phyloP scores from a whole-genome alignment of 805 yeast species.

The Hanseniaspora osmophila region DNA sequence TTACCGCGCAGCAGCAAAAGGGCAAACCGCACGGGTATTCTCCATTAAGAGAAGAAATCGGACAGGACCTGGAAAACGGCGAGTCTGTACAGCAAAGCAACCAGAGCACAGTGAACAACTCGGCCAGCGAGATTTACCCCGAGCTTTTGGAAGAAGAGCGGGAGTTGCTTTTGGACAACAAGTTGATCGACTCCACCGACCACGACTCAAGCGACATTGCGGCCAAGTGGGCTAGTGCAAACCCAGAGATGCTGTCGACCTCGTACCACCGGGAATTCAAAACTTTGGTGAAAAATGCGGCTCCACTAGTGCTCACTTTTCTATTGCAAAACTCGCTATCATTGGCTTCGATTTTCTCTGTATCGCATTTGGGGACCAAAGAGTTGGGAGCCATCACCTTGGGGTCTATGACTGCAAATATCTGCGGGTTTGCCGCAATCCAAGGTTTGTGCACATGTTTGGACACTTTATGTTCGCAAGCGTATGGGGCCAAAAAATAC shows the following conservation, averaged over 20 bases:
- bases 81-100: not conserved
- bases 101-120: constrained; percentile 1
- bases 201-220: not conserved
- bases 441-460: constrained; percentile 64
- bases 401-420: constrained; percentile 60
- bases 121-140: constrained; percentile 8
- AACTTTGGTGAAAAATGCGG: constrained; percentile 1
- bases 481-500: constrained; percentile 54
- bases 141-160: constrained; percentile 19
- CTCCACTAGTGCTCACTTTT: constrained; percentile 47
- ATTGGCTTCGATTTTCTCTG: constrained; percentile 63
- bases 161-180: constrained; percentile 21
- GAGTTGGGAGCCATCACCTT: constrained; percentile 59
- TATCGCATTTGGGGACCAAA: constrained; percentile 41
- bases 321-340: constrained; percentile 57
- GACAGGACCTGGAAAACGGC: no score
- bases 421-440: constrained; percentile 50
- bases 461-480: constrained; percentile 65
- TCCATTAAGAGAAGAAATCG: no score
- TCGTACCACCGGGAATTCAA: constrained; percentile 5
- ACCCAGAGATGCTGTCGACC: not conserved
- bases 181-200: constrained; percentile 7
- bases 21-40: not conserved
- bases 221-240: not conserved
- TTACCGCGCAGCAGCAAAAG: constrained; percentile 3